Evolutionary conservation across 1,139 yeast genomes (phyloP), one percentile per base, ranked within the genome.

Genomic region (Taphrina pruni): DNA sequence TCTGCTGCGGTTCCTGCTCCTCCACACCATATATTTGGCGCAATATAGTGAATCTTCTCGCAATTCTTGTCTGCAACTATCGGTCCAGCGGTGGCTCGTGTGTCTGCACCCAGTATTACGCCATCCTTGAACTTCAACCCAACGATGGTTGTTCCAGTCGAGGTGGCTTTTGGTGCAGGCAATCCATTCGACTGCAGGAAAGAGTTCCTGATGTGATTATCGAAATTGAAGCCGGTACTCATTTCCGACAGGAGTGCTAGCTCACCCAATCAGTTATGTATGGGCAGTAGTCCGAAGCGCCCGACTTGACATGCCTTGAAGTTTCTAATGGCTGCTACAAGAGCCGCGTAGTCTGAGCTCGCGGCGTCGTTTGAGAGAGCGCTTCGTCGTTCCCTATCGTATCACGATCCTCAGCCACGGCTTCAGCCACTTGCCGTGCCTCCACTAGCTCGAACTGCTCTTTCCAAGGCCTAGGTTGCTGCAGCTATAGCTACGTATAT

Each of bases 1-100:
- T 94, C 99, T n/a, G 99, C 99, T 58, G 99, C 99, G 21, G 99
- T 94, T 79, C 99, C 99, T 3, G 99, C 99, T 75, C 99, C 99
- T 46, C 74, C 75, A 62, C 74, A 94, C 99, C 99, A 94, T 77
- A 94, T 94, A 77, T 85, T 86, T 12, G 99, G 97, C 1, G 97
- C 86, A 75, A 94, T 85, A 75, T 96, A 83, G 81, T 94, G 99
- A 73, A 94, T 83, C 81, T 94, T 94, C 78, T 93, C 97, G 84
- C 98, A 93, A 82, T 94, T 94, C 82, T 94, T 93, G 81, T 94
- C 98, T 17, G 99, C 99, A 46, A 94, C 98, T 75, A 94, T 92
- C 71, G 87, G 88, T 32, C 99, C 99, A 51, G 95, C 88, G 4
- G 99, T 94, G 71, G 99, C 98, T 80, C 99, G 87, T 38, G 99